Percentiles rank a stretch among this genome's conserved stretches.
phyloP scores from a whole-genome alignment of 495 filamentous ascomycete species.

The Margaritispora aquatica region DNA sequence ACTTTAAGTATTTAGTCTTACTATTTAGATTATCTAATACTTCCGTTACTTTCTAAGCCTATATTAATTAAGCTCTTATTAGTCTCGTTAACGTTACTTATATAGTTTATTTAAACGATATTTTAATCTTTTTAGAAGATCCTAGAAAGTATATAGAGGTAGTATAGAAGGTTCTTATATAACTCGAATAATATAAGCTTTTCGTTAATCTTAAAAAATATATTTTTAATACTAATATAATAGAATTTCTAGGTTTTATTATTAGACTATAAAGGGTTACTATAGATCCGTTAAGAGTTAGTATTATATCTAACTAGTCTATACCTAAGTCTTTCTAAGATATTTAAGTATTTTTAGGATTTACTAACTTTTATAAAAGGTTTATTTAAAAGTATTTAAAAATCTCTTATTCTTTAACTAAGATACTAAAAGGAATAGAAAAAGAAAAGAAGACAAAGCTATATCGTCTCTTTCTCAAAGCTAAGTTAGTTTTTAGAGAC shows the following conservation, averaged over 20 bases:
- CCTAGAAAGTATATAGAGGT: not conserved
- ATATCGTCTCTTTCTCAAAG: not conserved
- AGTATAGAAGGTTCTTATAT: not conserved
- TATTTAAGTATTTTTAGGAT: too few species aligned
- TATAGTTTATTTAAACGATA: not conserved
- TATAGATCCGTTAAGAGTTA: not conserved
- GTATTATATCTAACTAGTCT: not conserved
- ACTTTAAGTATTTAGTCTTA: too few species aligned
- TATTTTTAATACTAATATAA: not conserved
- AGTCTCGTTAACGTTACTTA: too few species aligned
- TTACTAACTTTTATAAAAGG: too few species aligned
- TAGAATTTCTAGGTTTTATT: conserved; percentile 1
- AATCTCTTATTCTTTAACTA: not conserved
- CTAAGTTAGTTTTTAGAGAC: not conserved
- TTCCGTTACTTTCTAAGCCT: too few species aligned
- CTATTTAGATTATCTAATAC: not conserved
- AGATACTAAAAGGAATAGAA: not conserved
- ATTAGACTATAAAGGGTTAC: not conserved
- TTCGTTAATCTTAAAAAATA: not conserved
- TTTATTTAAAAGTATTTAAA: not conserved
- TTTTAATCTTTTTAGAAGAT: not conserved
- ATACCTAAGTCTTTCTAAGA: too few species aligned
- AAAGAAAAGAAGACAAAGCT: not conserved
- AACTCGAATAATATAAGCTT: not conserved
- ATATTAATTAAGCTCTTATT: too few species aligned